phyloP scores from a whole-genome alignment of 805 yeast species.

The Metschnikowia koreensis region DNA sequence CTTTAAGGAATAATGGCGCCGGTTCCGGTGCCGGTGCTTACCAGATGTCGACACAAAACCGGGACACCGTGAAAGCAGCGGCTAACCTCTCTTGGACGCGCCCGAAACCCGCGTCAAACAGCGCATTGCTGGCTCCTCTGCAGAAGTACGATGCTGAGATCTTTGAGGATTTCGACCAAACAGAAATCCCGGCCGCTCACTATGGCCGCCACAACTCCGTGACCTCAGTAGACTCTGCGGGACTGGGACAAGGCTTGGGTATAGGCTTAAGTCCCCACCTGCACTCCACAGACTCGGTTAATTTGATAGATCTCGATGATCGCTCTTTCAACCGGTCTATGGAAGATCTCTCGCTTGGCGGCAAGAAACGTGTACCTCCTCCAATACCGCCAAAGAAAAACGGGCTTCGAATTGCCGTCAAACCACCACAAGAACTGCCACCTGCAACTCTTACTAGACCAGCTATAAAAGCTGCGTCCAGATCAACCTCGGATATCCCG shows the following conservation, averaged over 20 bases:
- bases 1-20: constrained; percentile 11
- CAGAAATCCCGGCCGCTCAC: constrained; percentile 20
- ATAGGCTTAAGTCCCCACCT: too few relatives aligned
- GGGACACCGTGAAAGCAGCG: constrained; percentile 18
- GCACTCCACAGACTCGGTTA: constrained; percentile 31
- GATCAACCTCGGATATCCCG: constrained; percentile 25
- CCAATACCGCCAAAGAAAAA: constrained; percentile 20
- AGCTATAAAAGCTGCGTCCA: constrained; percentile 15
- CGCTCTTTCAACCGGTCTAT: constrained; percentile 26
- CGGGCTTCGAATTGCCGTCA: constrained; percentile 3
- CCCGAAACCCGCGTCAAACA: constrained; percentile 7
- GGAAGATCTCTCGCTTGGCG: constrained; percentile 23
- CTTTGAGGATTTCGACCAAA: constrained; percentile 43
- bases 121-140: not conserved
- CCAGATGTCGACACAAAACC: constrained; percentile 21
- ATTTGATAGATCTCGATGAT: constrained; percentile 70
- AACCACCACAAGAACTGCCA: not conserved
- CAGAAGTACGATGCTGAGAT: constrained; percentile 20
- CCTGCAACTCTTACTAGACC: constrained; percentile 3
- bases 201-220: constrained; percentile 28
- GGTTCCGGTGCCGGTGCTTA: not conserved
- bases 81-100: constrained; percentile 18
- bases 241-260: not conserved
- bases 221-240: constrained; percentile 8
- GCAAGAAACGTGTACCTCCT: constrained; percentile 15